phyloP scores from a whole-genome alignment of 225 moss, liverwort and hornwort species.

The Pseudisothecium myosuroides region DNA sequence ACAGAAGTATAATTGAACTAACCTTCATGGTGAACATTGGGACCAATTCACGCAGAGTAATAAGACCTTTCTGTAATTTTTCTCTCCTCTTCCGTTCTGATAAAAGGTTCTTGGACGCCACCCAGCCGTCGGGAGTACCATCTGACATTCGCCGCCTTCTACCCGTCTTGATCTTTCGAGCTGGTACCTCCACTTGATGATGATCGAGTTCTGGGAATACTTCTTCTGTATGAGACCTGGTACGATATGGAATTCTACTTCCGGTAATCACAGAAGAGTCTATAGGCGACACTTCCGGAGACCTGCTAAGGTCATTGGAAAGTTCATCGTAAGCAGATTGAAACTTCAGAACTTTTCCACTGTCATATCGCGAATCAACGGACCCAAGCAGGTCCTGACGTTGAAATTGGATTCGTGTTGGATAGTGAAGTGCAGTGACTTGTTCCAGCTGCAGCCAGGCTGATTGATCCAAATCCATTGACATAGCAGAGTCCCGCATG shows the following conservation, averaged over 20 bases:
- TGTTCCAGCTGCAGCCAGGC: constrained; percentile 10
- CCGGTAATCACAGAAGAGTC: neutral
- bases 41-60: constrained; percentile 25
- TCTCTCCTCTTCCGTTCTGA: constrained; percentile 34
- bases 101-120: constrained; percentile 31
- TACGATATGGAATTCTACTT: neutral
- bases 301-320: neutral
- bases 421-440: neutral
- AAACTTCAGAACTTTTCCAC: neutral
- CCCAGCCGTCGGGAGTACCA: constrained; percentile 13
- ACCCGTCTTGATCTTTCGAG: neutral
- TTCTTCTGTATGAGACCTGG: neutral
- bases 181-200: neutral
- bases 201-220: neutral
- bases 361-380: neutral
- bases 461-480: constrained; percentile 1
- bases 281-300: neutral
- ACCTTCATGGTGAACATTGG: constrained; percentile 38
- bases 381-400: neutral
- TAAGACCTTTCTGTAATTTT: constrained; percentile 6
- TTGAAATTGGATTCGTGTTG: neutral
- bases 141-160: constrained; percentile 10
- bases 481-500: neutral
- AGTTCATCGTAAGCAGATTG: neutral
- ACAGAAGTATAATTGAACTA: neutral